Conservation (phyloP, 176 grass and related monocot species). For the Aegilops longissima region DNA sequence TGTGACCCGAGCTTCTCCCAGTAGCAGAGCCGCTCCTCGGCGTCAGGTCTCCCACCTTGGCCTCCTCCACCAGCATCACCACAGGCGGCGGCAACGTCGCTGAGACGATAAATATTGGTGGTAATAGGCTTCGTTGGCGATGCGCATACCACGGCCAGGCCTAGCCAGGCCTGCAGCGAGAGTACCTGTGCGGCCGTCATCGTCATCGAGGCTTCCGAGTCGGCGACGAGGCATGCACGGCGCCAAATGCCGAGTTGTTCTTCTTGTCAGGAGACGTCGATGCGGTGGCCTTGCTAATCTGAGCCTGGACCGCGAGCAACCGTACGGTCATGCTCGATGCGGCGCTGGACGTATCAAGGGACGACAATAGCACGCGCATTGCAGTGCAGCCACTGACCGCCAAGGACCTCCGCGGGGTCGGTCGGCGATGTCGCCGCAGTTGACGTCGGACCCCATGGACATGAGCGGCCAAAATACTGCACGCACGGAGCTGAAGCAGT, state of each 20-base stretch:
- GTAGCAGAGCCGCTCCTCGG: too few species aligned
- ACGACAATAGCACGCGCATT: too few species aligned
- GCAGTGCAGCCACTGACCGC: neutral
- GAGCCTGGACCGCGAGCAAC: slow-evolving; percentile 22
- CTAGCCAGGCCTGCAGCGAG: too few species aligned
- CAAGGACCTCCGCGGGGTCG: neutral
- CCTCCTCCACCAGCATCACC: too few species aligned
- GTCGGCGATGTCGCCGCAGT: too few species aligned
- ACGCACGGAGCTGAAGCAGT: slow-evolving; percentile 64
- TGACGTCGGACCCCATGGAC: slow-evolving; percentile 41
- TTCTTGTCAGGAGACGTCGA: neutral
- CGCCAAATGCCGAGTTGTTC: neutral
- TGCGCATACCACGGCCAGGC: too few species aligned
- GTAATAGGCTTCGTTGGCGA: too few species aligned
- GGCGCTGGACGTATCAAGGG: neutral
- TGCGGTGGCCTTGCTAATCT: slow-evolving; percentile 2
- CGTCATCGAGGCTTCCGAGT: neutral
- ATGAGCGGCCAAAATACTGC: slow-evolving; percentile 74
- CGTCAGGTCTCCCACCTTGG: too few species aligned
- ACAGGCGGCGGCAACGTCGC: neutral
- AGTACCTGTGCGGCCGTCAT: too few species aligned
- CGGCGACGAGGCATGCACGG: neutral
- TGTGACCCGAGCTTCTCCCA: too few species aligned
- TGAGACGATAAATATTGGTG: neutral
- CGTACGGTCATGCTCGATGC: neutral